Base-by-base conservation (phyloP, 345 rosid genomes). In the Brassica carinata region DNA sequence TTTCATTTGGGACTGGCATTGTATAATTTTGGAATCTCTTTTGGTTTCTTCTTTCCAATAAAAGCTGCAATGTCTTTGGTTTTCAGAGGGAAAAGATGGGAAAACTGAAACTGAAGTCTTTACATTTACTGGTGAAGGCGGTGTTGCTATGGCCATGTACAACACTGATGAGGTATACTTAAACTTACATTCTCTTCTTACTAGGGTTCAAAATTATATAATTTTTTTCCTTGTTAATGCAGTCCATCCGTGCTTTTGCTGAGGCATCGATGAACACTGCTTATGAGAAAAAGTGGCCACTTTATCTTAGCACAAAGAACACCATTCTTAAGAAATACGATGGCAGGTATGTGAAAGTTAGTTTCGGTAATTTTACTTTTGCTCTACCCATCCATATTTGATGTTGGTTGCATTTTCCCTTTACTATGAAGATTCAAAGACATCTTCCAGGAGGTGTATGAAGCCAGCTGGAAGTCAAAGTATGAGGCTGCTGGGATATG, bases 251-350 rank as follows among this genome's bases (percentile, higher is more conserved):
- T 78, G 73, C 97, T 75, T 96, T 93, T 88, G 99, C 94, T 62
- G 98, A 92, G 26, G 96, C 99, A 70, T 93, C 98, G 4, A 96
- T 96, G 99, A 90, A 79, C 83, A 88, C 90, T 76, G 98, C 99
- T 71, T 92, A 85, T 79, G 86, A 89, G 89, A 96, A 93, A 66
- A 96, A 90, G 81, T 96, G 99, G 98, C 99, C 99, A 2, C 99
- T 96, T 79, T 96, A 96, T 87, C 96, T 96, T 67, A 93, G 99
- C 85, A 96, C 99, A 8, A 96, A 96, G 82, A 93, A 96, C 76
- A 96, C 99, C 40, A 96, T 93, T 83, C 97, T 96, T 70, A 96
- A 96, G 94, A 96, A 96, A 85, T 96, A 93, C 83, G 99, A 96
- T 87, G 99, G 99, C 82, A 93, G 99, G 99, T 95, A 86, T 80